These are phyloP conservation scores for Yarrowia keelungensis DNA, from an alignment of 805 yeast species.

Conservation along the genomic window DNA sequence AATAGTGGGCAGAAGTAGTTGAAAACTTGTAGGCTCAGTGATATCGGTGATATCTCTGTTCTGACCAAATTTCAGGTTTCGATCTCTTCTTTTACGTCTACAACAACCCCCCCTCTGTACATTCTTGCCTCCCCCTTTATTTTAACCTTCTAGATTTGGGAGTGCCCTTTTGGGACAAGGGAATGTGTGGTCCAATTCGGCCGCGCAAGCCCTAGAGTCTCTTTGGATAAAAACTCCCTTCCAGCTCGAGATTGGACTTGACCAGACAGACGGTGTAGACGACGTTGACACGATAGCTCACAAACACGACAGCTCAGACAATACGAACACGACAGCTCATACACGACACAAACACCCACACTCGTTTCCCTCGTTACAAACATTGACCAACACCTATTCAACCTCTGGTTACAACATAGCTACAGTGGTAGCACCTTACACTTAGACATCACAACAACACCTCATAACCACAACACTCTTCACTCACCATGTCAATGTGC, in stretches of 20 bases:
- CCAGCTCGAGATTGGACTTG: neutral
- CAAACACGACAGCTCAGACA: neutral
- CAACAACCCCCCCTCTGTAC: no score
- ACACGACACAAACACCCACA: neutral
- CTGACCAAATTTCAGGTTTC: no score
- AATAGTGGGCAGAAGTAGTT: fast-evolving
- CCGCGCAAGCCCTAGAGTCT: conserved; percentile 13
- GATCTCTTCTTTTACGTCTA: no score
- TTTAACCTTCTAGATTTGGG: conserved; percentile 5
- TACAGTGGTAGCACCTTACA: no score
- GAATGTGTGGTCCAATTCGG: conserved; percentile 37
- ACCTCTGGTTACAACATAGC: no score
- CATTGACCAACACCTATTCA: no score
- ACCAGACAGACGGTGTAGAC: neutral
- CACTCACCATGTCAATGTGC: conserved; percentile 24
- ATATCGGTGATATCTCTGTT: no score
- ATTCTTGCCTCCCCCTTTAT: conserved; percentile 35
- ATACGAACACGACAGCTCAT: neutral
- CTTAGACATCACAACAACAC: neutral
- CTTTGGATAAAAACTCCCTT: conserved; percentile 11
- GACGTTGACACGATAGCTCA: neutral
- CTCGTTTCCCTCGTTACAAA: no score
- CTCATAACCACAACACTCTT: neutral
- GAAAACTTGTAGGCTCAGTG: neutral
- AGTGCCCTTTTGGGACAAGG: conserved; percentile 37